phyloP scores from a whole-genome alignment of 331 rosid genomes.

The Pyrus hybrid region DNA sequence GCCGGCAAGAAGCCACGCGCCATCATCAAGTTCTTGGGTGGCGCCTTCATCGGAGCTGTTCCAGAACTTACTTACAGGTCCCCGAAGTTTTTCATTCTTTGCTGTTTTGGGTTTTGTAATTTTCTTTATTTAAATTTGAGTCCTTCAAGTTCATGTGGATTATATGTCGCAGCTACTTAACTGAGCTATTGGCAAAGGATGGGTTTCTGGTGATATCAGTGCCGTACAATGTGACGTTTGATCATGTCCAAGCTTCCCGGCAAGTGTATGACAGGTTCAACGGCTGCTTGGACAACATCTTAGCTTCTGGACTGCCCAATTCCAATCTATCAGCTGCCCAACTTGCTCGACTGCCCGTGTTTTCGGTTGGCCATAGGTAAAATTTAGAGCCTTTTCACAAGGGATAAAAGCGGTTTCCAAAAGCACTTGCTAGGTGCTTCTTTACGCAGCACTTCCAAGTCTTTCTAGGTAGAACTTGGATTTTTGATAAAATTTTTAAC shows the following conservation, averaged over 20 bases:
- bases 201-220: slow-evolving; percentile 73
- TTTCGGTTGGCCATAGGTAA: slow-evolving; percentile 89
- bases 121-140: background rate
- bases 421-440: too few relatives aligned
- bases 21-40: slow-evolving; percentile 83
- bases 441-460: too few relatives aligned
- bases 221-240: slow-evolving; percentile 89
- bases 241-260: slow-evolving; percentile 62
- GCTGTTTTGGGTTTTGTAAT: background rate
- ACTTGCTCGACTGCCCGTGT: slow-evolving; percentile 58
- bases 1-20: slow-evolving; percentile 61
- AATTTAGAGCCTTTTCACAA: too few relatives aligned
- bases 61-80: slow-evolving; percentile 89
- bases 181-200: slow-evolving; percentile 63
- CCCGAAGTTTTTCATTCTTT: background rate
- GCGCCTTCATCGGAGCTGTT: slow-evolving; percentile 93
- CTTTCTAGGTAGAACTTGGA: too few relatives aligned
- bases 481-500: too few relatives aligned
- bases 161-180: slow-evolving; percentile 47
- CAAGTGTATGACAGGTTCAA: slow-evolving; percentile 79
- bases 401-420: too few relatives aligned
- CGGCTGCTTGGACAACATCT: slow-evolving; percentile 53
- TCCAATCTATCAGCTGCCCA: slow-evolving; percentile 53
- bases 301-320: slow-evolving; percentile 62
- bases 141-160: background rate